Evolutionary conservation across 2,329 filamentous ascomycete species (phyloP).

Genomic region (Lojkania enalia): DNA sequence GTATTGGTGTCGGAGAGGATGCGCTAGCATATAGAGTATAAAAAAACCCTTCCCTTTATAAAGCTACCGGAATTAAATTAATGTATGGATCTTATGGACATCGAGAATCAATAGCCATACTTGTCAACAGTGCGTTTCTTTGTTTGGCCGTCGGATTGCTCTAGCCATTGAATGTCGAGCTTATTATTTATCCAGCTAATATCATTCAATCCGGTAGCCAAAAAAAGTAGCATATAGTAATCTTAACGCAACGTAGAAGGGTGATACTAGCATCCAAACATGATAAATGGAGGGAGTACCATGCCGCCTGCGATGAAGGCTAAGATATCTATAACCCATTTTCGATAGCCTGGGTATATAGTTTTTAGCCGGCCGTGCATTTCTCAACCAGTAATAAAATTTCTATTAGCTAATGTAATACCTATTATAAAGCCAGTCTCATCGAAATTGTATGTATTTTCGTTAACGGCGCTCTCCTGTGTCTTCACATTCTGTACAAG

Average conservation of each 20-base stretch:
- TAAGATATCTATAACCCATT: slow-evolving; percentile 9
- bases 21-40: slow-evolving; percentile 1
- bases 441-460: slow-evolving; percentile 14
- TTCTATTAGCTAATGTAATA: background rate
- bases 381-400: slow-evolving; percentile 7
- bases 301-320: slow-evolving; percentile 4
- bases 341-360: slow-evolving; percentile 2
- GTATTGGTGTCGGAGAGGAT: too few species aligned
- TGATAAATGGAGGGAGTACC: slow-evolving; percentile 9
- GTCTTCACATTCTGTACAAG: slow-evolving; percentile 1
- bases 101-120: slow-evolving; percentile 10
- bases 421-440: slow-evolving; percentile 11
- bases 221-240: slow-evolving; percentile 3
- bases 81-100: slow-evolving; percentile 12
- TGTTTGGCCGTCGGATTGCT: slow-evolving; percentile 8
- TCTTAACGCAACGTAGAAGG: slow-evolving; percentile 4
- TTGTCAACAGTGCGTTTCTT: slow-evolving; percentile 3
- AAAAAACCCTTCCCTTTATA: slow-evolving; percentile 12
- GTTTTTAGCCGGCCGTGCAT: background rate
- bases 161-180: slow-evolving; percentile 35
- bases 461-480: slow-evolving; percentile 1
- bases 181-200: slow-evolving; percentile 42
- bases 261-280: slow-evolving; percentile 5
- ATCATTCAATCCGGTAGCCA: slow-evolving; percentile 19
- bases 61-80: slow-evolving; percentile 7